Percentiles rank a stretch among this genome's conserved stretches.
Conservation (phyloP, 2,329 filamentous ascomycete species). For the Sclerotinia spermophila region DNA sequence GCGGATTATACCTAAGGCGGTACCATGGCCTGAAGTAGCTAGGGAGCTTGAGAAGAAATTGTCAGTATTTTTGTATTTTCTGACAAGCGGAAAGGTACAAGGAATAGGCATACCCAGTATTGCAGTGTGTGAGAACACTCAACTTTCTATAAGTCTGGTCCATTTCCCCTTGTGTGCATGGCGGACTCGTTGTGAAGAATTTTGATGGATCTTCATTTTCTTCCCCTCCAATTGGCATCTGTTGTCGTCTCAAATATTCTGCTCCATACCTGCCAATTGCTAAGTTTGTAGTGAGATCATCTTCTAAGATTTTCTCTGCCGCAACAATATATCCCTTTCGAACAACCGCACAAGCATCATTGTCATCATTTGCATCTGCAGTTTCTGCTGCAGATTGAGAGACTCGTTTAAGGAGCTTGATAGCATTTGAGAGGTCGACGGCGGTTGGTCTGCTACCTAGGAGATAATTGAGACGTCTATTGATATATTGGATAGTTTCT, state of each 20-base stretch:
- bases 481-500: slow-evolving; percentile 68
- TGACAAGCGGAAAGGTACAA: neutral
- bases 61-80: slow-evolving; percentile 15
- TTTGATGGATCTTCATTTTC: slow-evolving; percentile 29
- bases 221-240: slow-evolving; percentile 30
- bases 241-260: slow-evolving; percentile 62
- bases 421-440: slow-evolving; percentile 90
- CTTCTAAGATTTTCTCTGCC: slow-evolving; percentile 80
- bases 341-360: slow-evolving; percentile 46
- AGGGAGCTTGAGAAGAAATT: slow-evolving; percentile 59
- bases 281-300: slow-evolving; percentile 84
- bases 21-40: slow-evolving; percentile 96
- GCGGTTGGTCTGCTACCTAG: slow-evolving; percentile 88
- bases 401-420: slow-evolving; percentile 68
- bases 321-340: slow-evolving; percentile 69
- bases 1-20: slow-evolving; percentile 89
- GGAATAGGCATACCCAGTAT: slow-evolving; percentile 66
- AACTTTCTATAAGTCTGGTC: slow-evolving; percentile 51
- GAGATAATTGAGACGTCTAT: slow-evolving; percentile 77
- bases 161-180: slow-evolving; percentile 40
- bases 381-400: slow-evolving; percentile 49
- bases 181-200: slow-evolving; percentile 39
- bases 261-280: slow-evolving; percentile 81
- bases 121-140: slow-evolving; percentile 95
- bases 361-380: slow-evolving; percentile 27